A percentile compares a stretch with the other conserved stretches of the same genome.
These are phyloP conservation scores for Dacryopinax spathularia DNA, from an alignment of 768 basidiomycete genomes.

Conservation along the genomic window DNA sequence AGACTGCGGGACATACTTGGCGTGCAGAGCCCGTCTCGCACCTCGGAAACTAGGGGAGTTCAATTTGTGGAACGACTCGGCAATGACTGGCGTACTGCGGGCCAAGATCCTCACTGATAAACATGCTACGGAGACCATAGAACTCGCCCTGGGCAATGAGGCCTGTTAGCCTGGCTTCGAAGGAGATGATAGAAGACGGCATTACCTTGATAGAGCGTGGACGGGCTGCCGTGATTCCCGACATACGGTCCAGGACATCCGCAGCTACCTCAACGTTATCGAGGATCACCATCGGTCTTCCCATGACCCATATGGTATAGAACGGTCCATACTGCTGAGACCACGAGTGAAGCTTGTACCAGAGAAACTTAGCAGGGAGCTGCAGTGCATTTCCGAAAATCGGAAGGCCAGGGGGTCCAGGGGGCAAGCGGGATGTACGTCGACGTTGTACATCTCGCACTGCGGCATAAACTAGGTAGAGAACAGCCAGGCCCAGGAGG, in stretches of 20 bases:
- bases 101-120: too few relatives aligned
- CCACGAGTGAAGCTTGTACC: background rate
- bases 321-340: background rate
- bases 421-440: background rate
- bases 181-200: too few relatives aligned
- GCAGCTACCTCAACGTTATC: background rate
- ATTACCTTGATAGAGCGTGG: background rate
- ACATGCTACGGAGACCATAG: too few relatives aligned
- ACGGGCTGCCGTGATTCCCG: background rate
- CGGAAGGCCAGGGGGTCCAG: background rate
- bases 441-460: background rate
- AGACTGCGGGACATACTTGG: too few relatives aligned
- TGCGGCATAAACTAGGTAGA: too few relatives aligned
- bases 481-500: too few relatives aligned
- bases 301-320: background rate
- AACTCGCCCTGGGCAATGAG: too few relatives aligned
- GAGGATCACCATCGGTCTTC: background rate
- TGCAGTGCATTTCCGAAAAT: background rate
- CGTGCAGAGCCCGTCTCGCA: too few relatives aligned
- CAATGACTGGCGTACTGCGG: too few relatives aligned
- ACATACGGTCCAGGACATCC: background rate
- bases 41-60: too few relatives aligned
- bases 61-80: too few relatives aligned
- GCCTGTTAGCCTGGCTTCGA: too few relatives aligned
- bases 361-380: background rate